These are phyloP conservation scores for Penicillium vulpinum DNA, from an alignment of 2,329 filamentous ascomycete genomes.

Conservation along the genomic window DNA sequence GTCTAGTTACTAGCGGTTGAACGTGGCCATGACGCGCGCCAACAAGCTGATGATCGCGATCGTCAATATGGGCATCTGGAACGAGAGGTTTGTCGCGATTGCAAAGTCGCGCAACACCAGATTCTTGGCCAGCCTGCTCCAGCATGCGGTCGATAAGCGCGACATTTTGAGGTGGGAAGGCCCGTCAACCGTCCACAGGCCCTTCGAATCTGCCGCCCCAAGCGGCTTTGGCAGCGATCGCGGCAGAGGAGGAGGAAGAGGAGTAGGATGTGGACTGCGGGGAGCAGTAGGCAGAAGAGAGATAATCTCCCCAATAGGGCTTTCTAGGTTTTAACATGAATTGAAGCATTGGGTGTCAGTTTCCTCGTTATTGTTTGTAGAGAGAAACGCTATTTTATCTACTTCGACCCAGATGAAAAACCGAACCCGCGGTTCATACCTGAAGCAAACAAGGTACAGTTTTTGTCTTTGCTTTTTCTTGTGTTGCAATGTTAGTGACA, in stretches of 20 bases:
- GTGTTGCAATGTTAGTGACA: neutral
- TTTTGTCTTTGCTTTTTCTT: neutral
- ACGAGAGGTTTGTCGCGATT: neutral
- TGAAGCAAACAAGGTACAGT: no score
- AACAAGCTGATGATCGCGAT: neutral
- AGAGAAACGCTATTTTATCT: neutral
- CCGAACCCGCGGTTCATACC: no score
- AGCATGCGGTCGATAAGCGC: neutral
- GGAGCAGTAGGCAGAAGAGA: no score
- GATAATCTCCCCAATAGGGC: neutral
- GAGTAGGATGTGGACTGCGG: no score
- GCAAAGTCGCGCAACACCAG: neutral
- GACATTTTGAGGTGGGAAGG: neutral
- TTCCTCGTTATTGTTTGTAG: neutral
- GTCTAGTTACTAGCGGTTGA: neutral
- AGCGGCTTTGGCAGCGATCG: neutral
- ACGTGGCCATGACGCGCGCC: neutral
- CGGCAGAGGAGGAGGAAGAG: neutral
- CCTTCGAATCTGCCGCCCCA: neutral
- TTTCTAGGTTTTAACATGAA: neutral
- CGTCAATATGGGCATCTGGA: neutral
- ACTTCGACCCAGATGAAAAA: neutral
- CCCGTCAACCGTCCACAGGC: neutral
- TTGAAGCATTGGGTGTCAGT: neutral
- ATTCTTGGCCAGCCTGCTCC: neutral